phyloP scores from a whole-genome alignment of 2,329 filamentous ascomycete species.

The Cordyceps javanica region DNA sequence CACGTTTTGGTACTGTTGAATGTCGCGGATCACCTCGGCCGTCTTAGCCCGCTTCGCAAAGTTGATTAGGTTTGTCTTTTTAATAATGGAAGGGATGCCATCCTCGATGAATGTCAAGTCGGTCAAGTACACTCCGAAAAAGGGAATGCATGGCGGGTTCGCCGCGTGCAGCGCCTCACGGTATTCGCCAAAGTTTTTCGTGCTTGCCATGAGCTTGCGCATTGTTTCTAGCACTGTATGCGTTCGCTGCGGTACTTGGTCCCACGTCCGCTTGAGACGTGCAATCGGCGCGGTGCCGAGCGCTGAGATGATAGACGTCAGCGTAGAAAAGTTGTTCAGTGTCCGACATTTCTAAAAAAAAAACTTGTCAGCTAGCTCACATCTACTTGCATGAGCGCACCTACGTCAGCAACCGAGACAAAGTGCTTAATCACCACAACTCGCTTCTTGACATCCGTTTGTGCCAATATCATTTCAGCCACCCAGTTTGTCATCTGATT shows the following conservation, averaged over 20 bases:
- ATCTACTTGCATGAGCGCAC: conserved; percentile 26
- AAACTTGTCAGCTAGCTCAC: conserved; percentile 16
- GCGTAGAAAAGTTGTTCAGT: conserved; percentile 93
- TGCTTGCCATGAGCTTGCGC: conserved; percentile 92
- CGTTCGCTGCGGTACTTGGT: conserved; percentile 82
- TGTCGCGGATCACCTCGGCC: conserved; percentile 95
- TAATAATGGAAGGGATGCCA: conserved; percentile 91
- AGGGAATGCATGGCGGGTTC: conserved; percentile 95
- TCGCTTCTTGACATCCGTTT: conserved; percentile 89
- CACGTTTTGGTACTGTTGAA: conserved; percentile 97
- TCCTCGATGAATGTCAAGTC: conserved; percentile 98
- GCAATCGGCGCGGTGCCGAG: conserved; percentile 92
- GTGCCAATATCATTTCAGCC: conserved; percentile 95
- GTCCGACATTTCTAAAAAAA: conserved; percentile 73
- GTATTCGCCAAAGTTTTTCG: conserved; percentile 97
- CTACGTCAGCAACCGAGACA: conserved; percentile 88
- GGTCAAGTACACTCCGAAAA: conserved; percentile 97
- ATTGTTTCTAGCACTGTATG: conserved; percentile 78
- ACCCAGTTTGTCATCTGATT: conserved; percentile 99
- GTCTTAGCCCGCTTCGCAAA: conserved; percentile 98
- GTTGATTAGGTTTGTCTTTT: conserved; percentile 95
- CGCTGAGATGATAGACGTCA: conserved; percentile 96
- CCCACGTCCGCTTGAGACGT: conserved; percentile 88
- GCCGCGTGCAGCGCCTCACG: conserved; percentile 86
- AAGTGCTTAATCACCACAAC: conserved; percentile 99